Evolutionary conservation across 768 basidiomycete genomes (phyloP).

Genomic region (Lactarius deliciosus): DNA sequence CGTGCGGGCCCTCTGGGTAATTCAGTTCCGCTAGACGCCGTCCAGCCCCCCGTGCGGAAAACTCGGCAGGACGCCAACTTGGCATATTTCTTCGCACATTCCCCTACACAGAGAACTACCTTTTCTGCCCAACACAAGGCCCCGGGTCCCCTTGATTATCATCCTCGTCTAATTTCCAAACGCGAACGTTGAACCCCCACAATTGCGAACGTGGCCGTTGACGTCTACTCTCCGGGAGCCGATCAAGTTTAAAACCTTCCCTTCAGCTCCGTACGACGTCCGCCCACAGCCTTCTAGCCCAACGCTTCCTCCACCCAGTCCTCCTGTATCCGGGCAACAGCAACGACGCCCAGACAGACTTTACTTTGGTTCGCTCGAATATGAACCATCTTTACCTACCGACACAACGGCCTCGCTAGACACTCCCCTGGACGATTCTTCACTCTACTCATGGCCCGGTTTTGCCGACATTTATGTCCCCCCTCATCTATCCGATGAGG

Average conservation of each 20-base stretch:
- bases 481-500: constrained; percentile 22
- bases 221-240: constrained; percentile 15
- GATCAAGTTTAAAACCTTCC: constrained; percentile 9
- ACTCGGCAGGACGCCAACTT: constrained; percentile 25
- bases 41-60: not conserved
- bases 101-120: constrained; percentile 22
- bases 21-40: not conserved
- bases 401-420: not conserved
- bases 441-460: constrained; percentile 4
- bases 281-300: not conserved
- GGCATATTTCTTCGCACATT: constrained; percentile 27
- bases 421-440: constrained; percentile 13
- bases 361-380: not conserved
- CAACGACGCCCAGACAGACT: not conserved
- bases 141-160: not conserved
- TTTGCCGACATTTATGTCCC: constrained; percentile 22
- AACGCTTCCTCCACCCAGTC: not conserved
- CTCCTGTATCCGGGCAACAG: not conserved
- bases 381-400: not conserved
- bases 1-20: not conserved
- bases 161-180: constrained; percentile 20
- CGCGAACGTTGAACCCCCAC: constrained; percentile 19
- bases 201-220: constrained; percentile 21
- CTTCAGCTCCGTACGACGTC: not conserved
- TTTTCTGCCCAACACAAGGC: not conserved